Percentiles rank a stretch among this genome's conserved stretches.
These are phyloP conservation scores for Aspergillus neotritici DNA, from an alignment of 2,329 filamentous ascomycete genomes.

Conservation along the genomic window DNA sequence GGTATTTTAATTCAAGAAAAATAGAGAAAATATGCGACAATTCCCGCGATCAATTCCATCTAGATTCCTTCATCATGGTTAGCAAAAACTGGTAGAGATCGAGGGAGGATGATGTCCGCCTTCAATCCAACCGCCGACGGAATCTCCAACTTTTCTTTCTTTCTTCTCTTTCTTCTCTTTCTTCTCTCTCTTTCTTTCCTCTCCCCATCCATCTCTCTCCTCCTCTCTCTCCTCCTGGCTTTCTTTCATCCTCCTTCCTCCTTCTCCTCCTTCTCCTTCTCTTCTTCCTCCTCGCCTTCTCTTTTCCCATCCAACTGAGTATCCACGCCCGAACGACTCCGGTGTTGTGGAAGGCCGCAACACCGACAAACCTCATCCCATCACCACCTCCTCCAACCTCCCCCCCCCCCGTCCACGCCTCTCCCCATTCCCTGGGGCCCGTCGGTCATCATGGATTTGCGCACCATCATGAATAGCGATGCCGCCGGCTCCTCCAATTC, in stretches of 20 bases:
- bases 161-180: conserved; percentile 5
- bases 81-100: too few species aligned
- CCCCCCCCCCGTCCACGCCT: background rate
- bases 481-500: conserved; percentile 29
- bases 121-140: background rate
- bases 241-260: background rate
- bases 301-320: background rate
- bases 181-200: conserved; percentile 1
- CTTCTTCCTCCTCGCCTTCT: conserved; percentile 2
- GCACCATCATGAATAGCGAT: conserved; percentile 49
- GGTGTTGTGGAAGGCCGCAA: conserved; percentile 12
- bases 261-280: background rate
- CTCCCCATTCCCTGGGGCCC: background rate
- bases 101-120: too few species aligned
- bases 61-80: too few species aligned
- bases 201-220: background rate
- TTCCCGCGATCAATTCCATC: too few species aligned
- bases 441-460: conserved; percentile 46
- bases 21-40: too few species aligned
- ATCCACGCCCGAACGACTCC: background rate
- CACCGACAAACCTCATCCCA: background rate
- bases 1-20: too few species aligned
- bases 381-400: background rate
- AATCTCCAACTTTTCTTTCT: conserved; percentile 1
- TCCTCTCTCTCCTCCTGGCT: background rate